Evolutionary conservation across 768 basidiomycete genomes (phyloP), one percentile per base, ranked within the genome.

Genomic region (Kockovaella imperatae): DNA sequence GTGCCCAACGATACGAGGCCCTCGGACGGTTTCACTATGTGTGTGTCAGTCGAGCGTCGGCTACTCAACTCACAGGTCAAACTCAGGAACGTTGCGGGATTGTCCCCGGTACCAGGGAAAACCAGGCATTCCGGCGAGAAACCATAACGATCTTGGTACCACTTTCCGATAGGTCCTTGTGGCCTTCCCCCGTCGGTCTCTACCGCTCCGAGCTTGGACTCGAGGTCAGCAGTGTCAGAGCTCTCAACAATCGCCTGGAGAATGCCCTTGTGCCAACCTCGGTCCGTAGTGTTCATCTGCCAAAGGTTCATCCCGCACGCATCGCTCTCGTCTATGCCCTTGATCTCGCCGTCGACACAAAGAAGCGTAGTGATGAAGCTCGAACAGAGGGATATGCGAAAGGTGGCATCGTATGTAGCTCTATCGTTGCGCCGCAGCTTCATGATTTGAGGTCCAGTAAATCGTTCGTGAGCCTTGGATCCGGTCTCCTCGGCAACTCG

Each of bases 231-330:
- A 26, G 44, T 46, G 14, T 35, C 51, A 26, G 43, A 32, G n/a
- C 79, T 72, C 3, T 83, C 86, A 54, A 81, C 83, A 2, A 79
- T 77, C 18, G 52, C 50, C 15, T 80, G 74, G 8, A 88, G 72
- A 34, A 89, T 73, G 32, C 72, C 59, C 49, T 81, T 77, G 51
- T 85, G 78, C 87, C 87, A 90, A 67, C 59, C 61, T 42, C 64
- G 42, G 20, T 80, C 80, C 67, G 79, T 78, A 1, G 79, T 78
- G 25, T 82, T 70, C 43, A 88, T 79, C 53, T 86, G 75, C 83
- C 86, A 88, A 24, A 89, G 72, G 64, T 89, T 89, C 86, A 87
- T 89, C 0, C 88, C 88, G 63, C 84, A 87, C 2, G 86, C 86
- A 69, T 90, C 88, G 21, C 82, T 81, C n/a, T 83, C 79, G 58